Percentiles rank a stretch among this genome's conserved stretches.
These are phyloP conservation scores for Exophiala mesophila DNA, from an alignment of 2,329 filamentous ascomycete species.

Conservation along the genomic window DNA sequence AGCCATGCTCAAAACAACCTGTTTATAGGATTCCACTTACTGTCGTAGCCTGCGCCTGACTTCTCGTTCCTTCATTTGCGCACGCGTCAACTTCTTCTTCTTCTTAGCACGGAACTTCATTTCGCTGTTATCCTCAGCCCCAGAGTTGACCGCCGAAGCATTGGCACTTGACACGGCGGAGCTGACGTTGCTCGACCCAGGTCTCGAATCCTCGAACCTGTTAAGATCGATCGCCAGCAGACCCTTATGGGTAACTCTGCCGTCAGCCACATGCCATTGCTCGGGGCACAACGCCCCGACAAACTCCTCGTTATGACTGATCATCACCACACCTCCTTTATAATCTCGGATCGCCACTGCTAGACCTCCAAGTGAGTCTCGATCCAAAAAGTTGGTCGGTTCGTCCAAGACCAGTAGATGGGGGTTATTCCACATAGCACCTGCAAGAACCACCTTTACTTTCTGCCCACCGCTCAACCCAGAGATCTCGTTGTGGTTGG, in stretches of 20 bases:
- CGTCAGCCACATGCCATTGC: constrained; percentile 91
- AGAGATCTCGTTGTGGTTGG: constrained; percentile 97
- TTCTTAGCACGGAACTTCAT: constrained; percentile 79
- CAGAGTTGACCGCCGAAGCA: constrained; percentile 67
- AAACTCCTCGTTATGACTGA: constrained; percentile 99
- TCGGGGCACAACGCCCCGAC: constrained; percentile 92
- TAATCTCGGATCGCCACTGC: constrained; percentile 98
- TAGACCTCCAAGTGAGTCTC: constrained; percentile 91
- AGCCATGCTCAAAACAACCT: constrained; percentile 8
- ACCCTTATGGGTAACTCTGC: constrained; percentile 79
- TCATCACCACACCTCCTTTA: constrained; percentile 98
- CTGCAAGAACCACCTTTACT: constrained; percentile 96
- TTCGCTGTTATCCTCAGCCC: constrained; percentile 70
- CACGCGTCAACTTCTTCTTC: constrained; percentile 95
- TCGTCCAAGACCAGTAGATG: constrained; percentile 96
- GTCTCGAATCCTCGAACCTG: constrained; percentile 78
- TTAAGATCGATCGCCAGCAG: constrained; percentile 68
- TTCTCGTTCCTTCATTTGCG: constrained; percentile 91
- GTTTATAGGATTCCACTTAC: constrained; percentile 29
- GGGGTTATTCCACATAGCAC: constrained; percentile 98
- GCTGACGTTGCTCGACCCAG: constrained; percentile 57
- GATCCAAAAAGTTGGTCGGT: constrained; percentile 98
- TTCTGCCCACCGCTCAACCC: constrained; percentile 96
- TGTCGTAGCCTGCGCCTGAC: constrained; percentile 80
- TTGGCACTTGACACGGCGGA: constrained; percentile 54